Conservation (phyloP, 2,329 filamentous ascomycete species). For the Phaeosphaeria sp. region DNA sequence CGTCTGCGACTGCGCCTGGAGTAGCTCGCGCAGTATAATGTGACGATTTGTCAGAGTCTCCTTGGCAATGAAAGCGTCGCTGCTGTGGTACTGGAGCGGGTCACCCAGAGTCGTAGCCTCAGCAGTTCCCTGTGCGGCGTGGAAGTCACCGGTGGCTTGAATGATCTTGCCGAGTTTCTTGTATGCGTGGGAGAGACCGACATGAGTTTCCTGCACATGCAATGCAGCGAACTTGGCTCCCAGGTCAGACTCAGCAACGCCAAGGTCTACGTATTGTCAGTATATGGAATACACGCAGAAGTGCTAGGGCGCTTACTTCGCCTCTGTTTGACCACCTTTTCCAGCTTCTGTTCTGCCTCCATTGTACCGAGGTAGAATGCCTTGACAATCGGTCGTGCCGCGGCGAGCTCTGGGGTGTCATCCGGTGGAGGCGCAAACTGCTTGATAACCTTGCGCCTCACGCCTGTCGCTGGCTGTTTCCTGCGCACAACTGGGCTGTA, state of each 20-base stretch:
- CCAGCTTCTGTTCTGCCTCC: constrained; percentile 97
- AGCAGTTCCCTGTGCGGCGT: constrained; percentile 94
- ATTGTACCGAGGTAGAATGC: constrained; percentile 94
- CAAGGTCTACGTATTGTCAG: constrained; percentile 70
- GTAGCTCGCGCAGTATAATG: constrained; percentile 89
- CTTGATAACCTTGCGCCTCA: constrained; percentile 93
- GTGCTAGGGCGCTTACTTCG: constrained; percentile 67
- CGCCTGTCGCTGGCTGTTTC: constrained; percentile 95
- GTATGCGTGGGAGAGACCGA: constrained; percentile 86
- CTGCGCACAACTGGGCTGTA: constrained; percentile 95
- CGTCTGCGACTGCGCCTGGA: constrained; percentile 87
- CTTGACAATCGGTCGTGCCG: constrained; percentile 90
- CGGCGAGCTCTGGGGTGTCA: constrained; percentile 91
- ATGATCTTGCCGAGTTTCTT: constrained; percentile 93
- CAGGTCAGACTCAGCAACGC: constrained; percentile 89
- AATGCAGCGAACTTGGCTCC: constrained; percentile 88
- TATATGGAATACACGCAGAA: neutral
- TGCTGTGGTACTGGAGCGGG: constrained; percentile 91
- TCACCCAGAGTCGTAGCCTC: constrained; percentile 95
- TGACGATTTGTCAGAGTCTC: constrained; percentile 97
- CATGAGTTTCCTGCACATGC: constrained; percentile 88
- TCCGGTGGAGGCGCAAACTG: constrained; percentile 97
- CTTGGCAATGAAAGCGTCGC: constrained; percentile 97
- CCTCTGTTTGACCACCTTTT: constrained; percentile 89
- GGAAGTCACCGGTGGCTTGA: constrained; percentile 92